Base-by-base conservation (phyloP, 306 rosid species). In the Carpinus viminea region DNA sequence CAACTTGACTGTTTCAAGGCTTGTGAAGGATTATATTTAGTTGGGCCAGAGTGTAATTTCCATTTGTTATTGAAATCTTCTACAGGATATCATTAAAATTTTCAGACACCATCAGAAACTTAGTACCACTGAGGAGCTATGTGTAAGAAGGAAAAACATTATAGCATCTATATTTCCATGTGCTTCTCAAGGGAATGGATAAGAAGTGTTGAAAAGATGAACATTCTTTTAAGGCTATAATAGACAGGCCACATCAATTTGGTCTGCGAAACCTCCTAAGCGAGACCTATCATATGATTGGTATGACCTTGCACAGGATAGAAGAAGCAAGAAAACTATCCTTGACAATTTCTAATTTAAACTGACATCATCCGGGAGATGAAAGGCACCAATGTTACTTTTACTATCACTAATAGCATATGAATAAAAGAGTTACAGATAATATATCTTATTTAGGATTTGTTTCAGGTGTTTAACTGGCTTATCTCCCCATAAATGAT, bases 241-340 rank as follows among this genome's bases (percentile, higher is more conserved):
- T 34, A 7, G 48, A 65, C 71, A 65, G 24, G 17, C 47, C 38
- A 20, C 71, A 38, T 41, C 41, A 66, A 62, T 38, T 34, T 66
- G 71, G 71, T 66, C 47, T 20, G 18, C 12, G 28, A 65, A 1
- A 65, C 71, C 50, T 65, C 71, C 50, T 18, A 18, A 66, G 24
- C 18, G 31, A 66, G 47, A 66, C 26, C 50, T 34, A n/a, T 66
- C 20, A 36, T 7, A 65, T 16, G 6, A 65, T 8, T 18, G 1
- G 21, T 17, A 12, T 18, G 12, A 24, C 48, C 12, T 36, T 65
- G 48, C 50, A 38, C 72, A 36, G 11, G 28, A 66, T 41, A 10
- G 16, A 66, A 38, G 31, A 66, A 66, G 28, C 72, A 66, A 66
- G 51, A 38, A 66, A 66, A 66, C 24, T 66, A 41, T 66, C 20